Percentiles rank a stretch among this genome's conserved stretches.
phyloP scores from a whole-genome alignment of 106 monocot genomes.

The Dendrobium huoshanense region DNA sequence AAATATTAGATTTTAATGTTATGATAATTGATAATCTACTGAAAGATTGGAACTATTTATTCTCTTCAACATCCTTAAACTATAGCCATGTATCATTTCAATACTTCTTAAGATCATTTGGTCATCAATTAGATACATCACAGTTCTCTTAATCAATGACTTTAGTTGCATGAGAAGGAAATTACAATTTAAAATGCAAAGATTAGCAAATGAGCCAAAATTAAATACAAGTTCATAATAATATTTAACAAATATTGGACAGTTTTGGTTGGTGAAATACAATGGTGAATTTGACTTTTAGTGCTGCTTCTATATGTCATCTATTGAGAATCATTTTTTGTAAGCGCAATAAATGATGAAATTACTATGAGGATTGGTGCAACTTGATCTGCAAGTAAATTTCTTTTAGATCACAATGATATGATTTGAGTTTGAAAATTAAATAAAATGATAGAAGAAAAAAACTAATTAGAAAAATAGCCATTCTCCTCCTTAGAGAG shows the following conservation, averaged over 20 bases:
- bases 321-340: no score
- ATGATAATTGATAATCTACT: not conserved
- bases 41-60: not conserved
- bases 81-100: not conserved
- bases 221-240: not conserved
- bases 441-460: no score
- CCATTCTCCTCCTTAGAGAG: no score
- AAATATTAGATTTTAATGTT: not conserved
- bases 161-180: not conserved
- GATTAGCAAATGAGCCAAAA: not conserved
- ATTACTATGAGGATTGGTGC: no score
- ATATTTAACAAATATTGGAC: no score
- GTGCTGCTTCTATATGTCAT: not conserved
- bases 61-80: no score
- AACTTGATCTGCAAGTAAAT: no score
- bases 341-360: no score
- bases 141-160: not conserved
- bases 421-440: no score
- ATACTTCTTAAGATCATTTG: not conserved
- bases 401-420: no score
- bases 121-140: not conserved
- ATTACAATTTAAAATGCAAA: not conserved
- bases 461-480: no score
- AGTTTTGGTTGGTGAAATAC: not conserved
- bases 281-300: not conserved